These are phyloP conservation scores for Trichoderma lentiforme DNA, from an alignment of 2,329 filamentous ascomycete species.

Conservation along the genomic window DNA sequence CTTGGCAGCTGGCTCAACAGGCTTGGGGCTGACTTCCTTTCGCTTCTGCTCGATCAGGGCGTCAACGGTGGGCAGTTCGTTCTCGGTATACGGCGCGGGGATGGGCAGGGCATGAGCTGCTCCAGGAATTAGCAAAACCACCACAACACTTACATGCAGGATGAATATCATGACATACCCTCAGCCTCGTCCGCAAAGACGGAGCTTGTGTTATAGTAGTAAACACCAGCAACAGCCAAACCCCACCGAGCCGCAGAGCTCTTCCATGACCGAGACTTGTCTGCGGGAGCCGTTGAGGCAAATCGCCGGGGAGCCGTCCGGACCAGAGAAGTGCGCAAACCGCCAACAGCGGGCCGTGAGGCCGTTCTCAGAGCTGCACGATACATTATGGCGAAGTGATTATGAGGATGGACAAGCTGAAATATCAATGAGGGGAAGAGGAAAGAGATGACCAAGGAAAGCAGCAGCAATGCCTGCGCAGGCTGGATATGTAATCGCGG, in stretches of 20 bases:
- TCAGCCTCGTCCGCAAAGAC: constrained; percentile 80
- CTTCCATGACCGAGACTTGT: constrained; percentile 79
- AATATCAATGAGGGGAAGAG: constrained; percentile 1
- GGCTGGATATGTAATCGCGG: constrained; percentile 11
- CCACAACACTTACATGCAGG: background rate
- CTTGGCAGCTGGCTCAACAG: constrained; percentile 13
- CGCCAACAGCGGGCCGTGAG: constrained; percentile 43
- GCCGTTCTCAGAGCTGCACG: constrained; percentile 49
- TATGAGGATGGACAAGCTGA: background rate
- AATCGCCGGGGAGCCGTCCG: constrained; percentile 46
- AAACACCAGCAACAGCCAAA: constrained; percentile 71
- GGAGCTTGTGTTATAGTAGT: constrained; percentile 90
- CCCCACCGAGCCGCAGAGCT: constrained; percentile 70
- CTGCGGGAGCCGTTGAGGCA: constrained; percentile 53
- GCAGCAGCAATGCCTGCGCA: constrained; percentile 3
- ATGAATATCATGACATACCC: constrained; percentile 51
- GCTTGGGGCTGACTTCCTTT: constrained; percentile 40
- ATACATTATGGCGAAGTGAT: constrained; percentile 42
- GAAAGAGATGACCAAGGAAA: background rate
- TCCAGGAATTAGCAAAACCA: background rate
- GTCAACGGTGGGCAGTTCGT: constrained; percentile 62
- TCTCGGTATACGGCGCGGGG: constrained; percentile 53
- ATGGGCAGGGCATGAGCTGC: constrained; percentile 35
- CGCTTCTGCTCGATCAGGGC: constrained; percentile 64
- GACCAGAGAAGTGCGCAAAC: constrained; percentile 39